Base-by-base conservation (phyloP, 1,284 basidiomycete species). In the Entoloma clypeatum region DNA sequence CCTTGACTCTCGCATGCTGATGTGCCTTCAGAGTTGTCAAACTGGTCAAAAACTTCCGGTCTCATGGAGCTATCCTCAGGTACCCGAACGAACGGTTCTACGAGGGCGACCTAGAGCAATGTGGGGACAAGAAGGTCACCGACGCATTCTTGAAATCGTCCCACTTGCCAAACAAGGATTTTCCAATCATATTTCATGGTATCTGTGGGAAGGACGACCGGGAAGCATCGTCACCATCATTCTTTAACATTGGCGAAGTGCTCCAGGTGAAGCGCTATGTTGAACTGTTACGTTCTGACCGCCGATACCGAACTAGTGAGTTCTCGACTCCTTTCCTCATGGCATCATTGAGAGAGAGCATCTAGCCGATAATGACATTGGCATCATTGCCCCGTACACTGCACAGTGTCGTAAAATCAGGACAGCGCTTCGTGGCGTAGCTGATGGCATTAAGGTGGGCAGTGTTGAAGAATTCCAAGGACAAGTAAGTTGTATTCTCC, bases 401-500 rank as follows among this genome's bases (percentile, higher is more conserved):
- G 75, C 76, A 2, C 79, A 83, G 51, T 64, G 70, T 27, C 62
- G 63, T 44, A 79, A 78, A 54, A 75, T 81, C 17, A 39, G 49
- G 22, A 44, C 32, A 3, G 44, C 43, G n/a, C 34, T 55, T 10
- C 42, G 38, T 19, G 44, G 32, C 3, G 46, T 53, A 21, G 44
- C 51, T 16, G 47, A 50, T 26, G 41, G 41, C 5, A 41, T 79
- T 46, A 80, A 76, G 42, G 74, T 81, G 13, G 79, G 77, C n/a
- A 77, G 71, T 40, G 77, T 80, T 1, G 79, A 83, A 56, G 75
- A 79, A 44, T 83, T 81, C 58, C 79, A 83, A 56, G 80, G 79
- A 5, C 77, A 80, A 60, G 78, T 77, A 43, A 25, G 64, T 47
- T 24, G 17, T 33, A n/a, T 22, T 31, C 6, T 18, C 18, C 13